Percentiles rank a stretch among this genome's conserved stretches.
These are phyloP conservation scores for Artemisia annua DNA, from an alignment of 129 eudicot species.

Conservation along the genomic window DNA sequence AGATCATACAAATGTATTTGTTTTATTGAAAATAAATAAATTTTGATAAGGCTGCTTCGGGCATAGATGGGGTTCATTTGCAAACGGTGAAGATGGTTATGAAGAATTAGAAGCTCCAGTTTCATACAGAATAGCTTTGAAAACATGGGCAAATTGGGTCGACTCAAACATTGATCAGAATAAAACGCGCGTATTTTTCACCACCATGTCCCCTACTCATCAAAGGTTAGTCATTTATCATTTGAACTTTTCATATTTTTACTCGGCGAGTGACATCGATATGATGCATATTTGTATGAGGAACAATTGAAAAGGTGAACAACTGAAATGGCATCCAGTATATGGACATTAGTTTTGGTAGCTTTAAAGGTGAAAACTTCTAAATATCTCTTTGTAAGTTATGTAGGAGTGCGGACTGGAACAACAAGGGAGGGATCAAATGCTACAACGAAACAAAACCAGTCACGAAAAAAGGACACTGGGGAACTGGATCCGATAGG, in stretches of 20 bases:
- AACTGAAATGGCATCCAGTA: no score
- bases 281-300: no score
- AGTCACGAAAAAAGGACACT: constrained; percentile 54
- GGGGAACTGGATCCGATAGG: constrained; percentile 92
- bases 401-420: constrained; percentile 78
- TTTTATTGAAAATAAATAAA: no score
- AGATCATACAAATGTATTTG: no score
- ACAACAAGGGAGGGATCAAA: constrained; percentile 55
- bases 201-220: constrained; percentile 99
- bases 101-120: constrained; percentile 78
- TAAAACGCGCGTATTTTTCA: constrained; percentile 77
- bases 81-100: constrained; percentile 87
- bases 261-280: no score
- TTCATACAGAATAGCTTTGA: constrained; percentile 75
- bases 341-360: neutral
- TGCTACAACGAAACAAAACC: constrained; percentile 95
- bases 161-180: constrained; percentile 71
- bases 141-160: constrained; percentile 99
- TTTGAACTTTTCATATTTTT: neutral
- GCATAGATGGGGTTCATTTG: constrained; percentile 95
- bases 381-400: neutral
- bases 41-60: neutral
- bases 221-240: constrained; percentile 47
- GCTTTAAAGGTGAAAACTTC: neutral
- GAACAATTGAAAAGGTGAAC: no score